Conservation (phyloP, 129 eudicot genomes). For the carrot (Daucus carota) region DH1_v3.0 NC_030381.2:26814001-26814500, state of each 20-base stretch:
- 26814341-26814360: slow-evolving; percentile 42
- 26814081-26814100: slow-evolving; percentile 42
- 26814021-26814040: slow-evolving; percentile 60
- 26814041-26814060: slow-evolving; percentile 56
- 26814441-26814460: background rate
- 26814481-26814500: too few species aligned
- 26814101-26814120: slow-evolving; percentile 37
- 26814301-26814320: slow-evolving; percentile 41
- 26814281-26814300: slow-evolving; percentile 45
- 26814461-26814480: too few species aligned
- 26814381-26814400: slow-evolving; percentile 61
- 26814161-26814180: slow-evolving; percentile 59
- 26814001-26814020: slow-evolving; percentile 51
- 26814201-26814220: slow-evolving; percentile 44
- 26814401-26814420: slow-evolving; percentile 65
- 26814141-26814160: slow-evolving; percentile 35
- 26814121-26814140: slow-evolving; percentile 48
- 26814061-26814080: slow-evolving; percentile 77
- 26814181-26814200: slow-evolving; percentile 50
- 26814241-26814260: slow-evolving; percentile 54
- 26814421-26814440: too few species aligned
- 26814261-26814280: slow-evolving; percentile 32
- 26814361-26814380: slow-evolving; percentile 54
- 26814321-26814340: slow-evolving; percentile 52
- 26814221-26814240: slow-evolving; percentile 30